Evolutionary conservation across 768 basidiomycete species (phyloP).

Genomic region (Suillus lakei): DNA sequence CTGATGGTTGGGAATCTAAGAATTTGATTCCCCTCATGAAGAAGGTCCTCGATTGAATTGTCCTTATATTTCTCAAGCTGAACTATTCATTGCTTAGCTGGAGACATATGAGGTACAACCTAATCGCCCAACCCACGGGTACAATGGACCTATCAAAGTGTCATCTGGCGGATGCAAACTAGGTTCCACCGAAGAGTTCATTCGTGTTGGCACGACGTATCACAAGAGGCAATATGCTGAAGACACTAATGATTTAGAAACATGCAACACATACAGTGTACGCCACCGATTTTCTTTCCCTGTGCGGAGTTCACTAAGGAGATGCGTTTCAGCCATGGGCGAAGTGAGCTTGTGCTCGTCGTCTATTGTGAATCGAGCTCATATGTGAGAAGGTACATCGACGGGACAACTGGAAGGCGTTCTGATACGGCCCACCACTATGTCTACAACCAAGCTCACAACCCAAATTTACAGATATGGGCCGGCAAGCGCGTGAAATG

Average conservation of each 20-base stretch:
- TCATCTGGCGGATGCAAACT: conserved; percentile 27
- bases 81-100: conserved; percentile 11
- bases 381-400: conserved; percentile 51
- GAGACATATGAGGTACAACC: conserved; percentile 28
- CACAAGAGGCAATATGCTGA: conserved; percentile 50
- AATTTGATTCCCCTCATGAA: conserved; percentile 30
- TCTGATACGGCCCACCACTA: conserved; percentile 39
- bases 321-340: conserved; percentile 18
- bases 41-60: conserved; percentile 19
- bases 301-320: neutral
- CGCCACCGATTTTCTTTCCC: conserved; percentile 5
- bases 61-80: neutral
- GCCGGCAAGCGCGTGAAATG: conserved; percentile 40
- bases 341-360: conserved; percentile 19
- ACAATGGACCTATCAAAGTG: conserved; percentile 28
- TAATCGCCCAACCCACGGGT: conserved; percentile 23
- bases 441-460: conserved; percentile 39
- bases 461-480: conserved; percentile 34
- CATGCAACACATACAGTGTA: conserved; percentile 29
- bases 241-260: conserved; percentile 52
- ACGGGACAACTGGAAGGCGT: conserved; percentile 42
- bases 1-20: conserved; percentile 28
- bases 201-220: conserved; percentile 48
- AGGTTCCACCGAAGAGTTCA: conserved; percentile 43
- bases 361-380: neutral